Conservation (phyloP, 2,329 filamentous ascomycete species). For the Aspergillus fructus region DNA sequence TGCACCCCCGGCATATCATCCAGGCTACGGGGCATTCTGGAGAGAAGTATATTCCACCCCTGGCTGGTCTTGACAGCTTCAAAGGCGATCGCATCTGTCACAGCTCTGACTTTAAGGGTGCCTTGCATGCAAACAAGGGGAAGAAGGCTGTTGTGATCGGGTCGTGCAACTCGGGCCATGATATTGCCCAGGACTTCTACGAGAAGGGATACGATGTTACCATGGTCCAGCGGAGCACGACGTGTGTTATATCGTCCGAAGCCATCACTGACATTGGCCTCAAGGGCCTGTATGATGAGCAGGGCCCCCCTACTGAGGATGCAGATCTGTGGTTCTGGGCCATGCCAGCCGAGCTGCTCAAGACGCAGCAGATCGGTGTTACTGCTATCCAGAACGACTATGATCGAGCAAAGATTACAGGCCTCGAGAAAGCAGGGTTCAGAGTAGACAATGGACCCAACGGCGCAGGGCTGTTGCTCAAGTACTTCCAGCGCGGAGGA, state of each 20-base stretch:
- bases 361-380: slow-evolving; percentile 54
- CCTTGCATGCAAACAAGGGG: slow-evolving; percentile 44
- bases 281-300: slow-evolving; percentile 50
- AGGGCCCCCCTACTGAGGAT: slow-evolving; percentile 60
- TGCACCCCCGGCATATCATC: slow-evolving; percentile 64
- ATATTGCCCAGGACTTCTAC: slow-evolving; percentile 67
- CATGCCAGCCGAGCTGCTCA: slow-evolving; percentile 59
- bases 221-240: slow-evolving; percentile 46
- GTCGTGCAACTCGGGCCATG: slow-evolving; percentile 67
- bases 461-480: slow-evolving; percentile 57
- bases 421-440: slow-evolving; percentile 60
- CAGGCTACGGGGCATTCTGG: slow-evolving; percentile 69
- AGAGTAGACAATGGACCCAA: slow-evolving; percentile 58
- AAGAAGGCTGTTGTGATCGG: slow-evolving; percentile 67
- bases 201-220: slow-evolving; percentile 63
- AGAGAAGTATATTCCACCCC: slow-evolving; percentile 55
- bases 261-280: slow-evolving; percentile 55
- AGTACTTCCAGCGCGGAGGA: slow-evolving; percentile 65
- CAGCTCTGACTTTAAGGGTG: slow-evolving; percentile 60
- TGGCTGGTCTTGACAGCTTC: slow-evolving; percentile 54
- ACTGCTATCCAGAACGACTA: slow-evolving; percentile 39
- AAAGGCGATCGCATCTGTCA: slow-evolving; percentile 60
- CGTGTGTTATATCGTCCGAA: slow-evolving; percentile 61
- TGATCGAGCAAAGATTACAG: slow-evolving; percentile 38
- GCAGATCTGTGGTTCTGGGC: slow-evolving; percentile 62